A percentile compares a stretch with the other conserved stretches of the same genome.
These are phyloP conservation scores for Leersia perrieri DNA, from an alignment of 176 grass and related monocot species.

Conservation along the genomic window DNA sequence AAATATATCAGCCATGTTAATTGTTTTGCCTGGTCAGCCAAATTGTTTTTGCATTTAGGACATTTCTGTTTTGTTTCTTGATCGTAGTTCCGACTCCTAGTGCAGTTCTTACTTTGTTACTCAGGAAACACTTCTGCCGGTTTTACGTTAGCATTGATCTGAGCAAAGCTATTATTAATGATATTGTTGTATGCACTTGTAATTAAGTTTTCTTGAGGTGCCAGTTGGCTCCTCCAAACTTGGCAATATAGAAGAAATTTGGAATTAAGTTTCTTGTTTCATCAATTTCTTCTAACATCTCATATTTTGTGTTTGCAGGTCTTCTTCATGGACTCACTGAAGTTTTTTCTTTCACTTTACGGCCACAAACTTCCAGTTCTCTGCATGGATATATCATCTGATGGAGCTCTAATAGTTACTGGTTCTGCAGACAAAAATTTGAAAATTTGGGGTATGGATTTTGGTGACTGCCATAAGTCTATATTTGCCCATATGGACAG, in stretches of 20 bases:
- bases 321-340: constrained; percentile 78
- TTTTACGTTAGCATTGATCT: background rate
- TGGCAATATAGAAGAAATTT: constrained; percentile 1
- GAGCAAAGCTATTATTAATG: background rate
- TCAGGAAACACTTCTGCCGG: background rate
- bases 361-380: constrained; percentile 91
- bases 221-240: background rate
- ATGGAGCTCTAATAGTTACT: constrained; percentile 82
- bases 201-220: background rate
- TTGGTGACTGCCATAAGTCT: constrained; percentile 86
- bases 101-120: background rate
- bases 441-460: constrained; percentile 98
- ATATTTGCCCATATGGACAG: constrained; percentile 93
- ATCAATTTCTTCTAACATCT: constrained; percentile 29
- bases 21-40: background rate
- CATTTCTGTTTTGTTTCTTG: too few relatives aligned
- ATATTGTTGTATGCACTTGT: background rate
- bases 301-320: constrained; percentile 49
- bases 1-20: too few relatives aligned
- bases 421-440: constrained; percentile 95
- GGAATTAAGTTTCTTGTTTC: background rate
- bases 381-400: constrained; percentile 97
- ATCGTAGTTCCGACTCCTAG: too few relatives aligned
- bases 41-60: too few relatives aligned
- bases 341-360: constrained; percentile 70